A percentile compares a stretch with the other conserved stretches of the same genome.
phyloP scores from a whole-genome alignment of 257 asterid genomes.

The Rehmannia glutinosa region DNA sequence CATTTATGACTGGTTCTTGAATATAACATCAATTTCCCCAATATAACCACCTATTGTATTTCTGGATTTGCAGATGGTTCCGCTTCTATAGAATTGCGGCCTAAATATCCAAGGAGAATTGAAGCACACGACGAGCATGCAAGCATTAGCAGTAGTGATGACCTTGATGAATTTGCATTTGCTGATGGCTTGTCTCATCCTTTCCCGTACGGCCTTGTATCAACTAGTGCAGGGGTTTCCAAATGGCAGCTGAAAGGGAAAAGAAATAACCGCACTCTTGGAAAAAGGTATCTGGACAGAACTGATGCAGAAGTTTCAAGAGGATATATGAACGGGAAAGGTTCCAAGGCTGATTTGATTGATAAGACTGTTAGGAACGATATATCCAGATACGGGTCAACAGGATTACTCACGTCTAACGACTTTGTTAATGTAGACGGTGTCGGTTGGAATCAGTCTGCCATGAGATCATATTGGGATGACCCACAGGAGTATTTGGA shows the following conservation, averaged over 20 bases:
- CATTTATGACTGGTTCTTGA: not conserved
- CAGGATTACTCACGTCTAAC: conserved; percentile 30
- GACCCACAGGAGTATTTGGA: conserved; percentile 44
- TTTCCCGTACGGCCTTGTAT: conserved; percentile 30
- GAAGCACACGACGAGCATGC: conserved; percentile 57
- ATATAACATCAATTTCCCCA: not conserved
- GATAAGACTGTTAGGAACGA: conserved; percentile 34
- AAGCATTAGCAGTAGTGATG: conserved; percentile 77
- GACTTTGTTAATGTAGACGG: conserved; percentile 37
- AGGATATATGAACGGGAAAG: conserved; percentile 35
- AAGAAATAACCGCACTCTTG: conserved; percentile 61
- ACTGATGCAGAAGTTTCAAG: conserved; percentile 41
- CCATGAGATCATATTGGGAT: conserved; percentile 58
- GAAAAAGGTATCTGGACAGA: conserved; percentile 50
- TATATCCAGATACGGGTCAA: conserved; percentile 40
- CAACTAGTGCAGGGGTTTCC: conserved; percentile 48
- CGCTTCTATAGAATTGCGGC: conserved; percentile 76
- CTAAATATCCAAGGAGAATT: conserved; percentile 72
- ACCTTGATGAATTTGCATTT: conserved; percentile 54
- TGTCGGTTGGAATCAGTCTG: conserved; percentile 41
- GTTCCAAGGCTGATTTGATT: conserved; percentile 30
- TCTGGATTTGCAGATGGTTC: conserved; percentile 69
- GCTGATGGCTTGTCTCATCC: conserved; percentile 51
- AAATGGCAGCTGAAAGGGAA: conserved; percentile 85
- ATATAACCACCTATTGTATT: conserved; percentile 10